Evolutionary conservation across 164 flowering plant genomes (phyloP), one percentile per base, ranked within the genome.

Genomic region (Umbellularia californica): DNA sequence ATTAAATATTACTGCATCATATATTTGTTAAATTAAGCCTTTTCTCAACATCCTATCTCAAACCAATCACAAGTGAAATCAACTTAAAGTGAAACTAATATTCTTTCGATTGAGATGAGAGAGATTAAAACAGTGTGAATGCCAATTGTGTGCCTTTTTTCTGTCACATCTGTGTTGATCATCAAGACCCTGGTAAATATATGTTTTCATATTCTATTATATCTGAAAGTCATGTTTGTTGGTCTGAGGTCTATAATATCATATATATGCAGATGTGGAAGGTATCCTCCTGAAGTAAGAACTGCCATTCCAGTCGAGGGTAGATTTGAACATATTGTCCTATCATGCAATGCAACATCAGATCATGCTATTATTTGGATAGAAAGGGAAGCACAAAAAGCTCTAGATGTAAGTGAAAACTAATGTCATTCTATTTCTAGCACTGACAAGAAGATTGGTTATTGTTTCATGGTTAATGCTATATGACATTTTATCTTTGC

Each of bases 291-390:
- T 7, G 98, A 92, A 58, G 98, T 90, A n/a, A 88, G 97, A 81
- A 93, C 99, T 71, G 99, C 99, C 22, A 93, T 95, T 74, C 98
- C 98, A 6, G 98, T 95, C 66, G 97, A 93, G 64, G 99, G 89
- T 72, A 87, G 99, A 81, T 95, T 93, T 78, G 99, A 95, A 75
- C 99, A 93, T 73, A 92, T 95, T 74, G 97, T 95, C 50, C 82
- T 95, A 72, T 93, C 99, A 50, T 85, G 91, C 79, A 90, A 93
- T 83, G 92, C 98, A 27, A 90, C 96, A 75, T 85, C 98, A 51
- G 99, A 95, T 84, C 99, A 95, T 85, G 98, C 75, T 41, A 89
- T 95, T 79, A 74, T 92, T 70, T 93, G 97, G 97, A 95, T 95
- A 63, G 90, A 84, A 87, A 83, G 86, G 80, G 99, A 95, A 82